Evolutionary conservation across 2,329 filamentous ascomycete species (phyloP).

Genomic region (Arachnomyces sp.): DNA sequence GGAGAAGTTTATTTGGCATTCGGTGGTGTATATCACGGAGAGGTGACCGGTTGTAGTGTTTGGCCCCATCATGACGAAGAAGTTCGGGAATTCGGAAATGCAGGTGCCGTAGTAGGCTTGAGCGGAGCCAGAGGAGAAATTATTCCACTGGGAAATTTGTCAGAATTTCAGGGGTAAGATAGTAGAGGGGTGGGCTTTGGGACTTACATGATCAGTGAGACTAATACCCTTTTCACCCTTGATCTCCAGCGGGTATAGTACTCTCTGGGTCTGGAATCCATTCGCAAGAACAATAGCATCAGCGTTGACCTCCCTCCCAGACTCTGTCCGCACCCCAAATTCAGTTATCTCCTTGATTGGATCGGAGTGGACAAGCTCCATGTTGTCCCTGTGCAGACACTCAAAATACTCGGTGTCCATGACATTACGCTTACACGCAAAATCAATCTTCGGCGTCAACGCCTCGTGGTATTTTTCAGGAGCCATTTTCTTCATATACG

Average conservation of each 20-base stretch:
- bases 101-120: slow-evolving; percentile 45
- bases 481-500: slow-evolving; percentile 37
- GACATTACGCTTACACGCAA: slow-evolving; percentile 43
- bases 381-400: slow-evolving; percentile 35
- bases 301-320: slow-evolving; percentile 31
- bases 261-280: slow-evolving; percentile 42
- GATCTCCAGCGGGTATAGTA: slow-evolving; percentile 42
- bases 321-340: slow-evolving; percentile 30
- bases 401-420: slow-evolving; percentile 41
- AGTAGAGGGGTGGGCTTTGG: slow-evolving; percentile 32
- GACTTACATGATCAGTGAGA: slow-evolving; percentile 23
- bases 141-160: slow-evolving; percentile 27
- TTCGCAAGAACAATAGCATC: slow-evolving; percentile 43
- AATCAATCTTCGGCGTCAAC: slow-evolving; percentile 36
- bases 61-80: slow-evolving; percentile 39
- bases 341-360: slow-evolving; percentile 32
- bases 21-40: slow-evolving; percentile 43
- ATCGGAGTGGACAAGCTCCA: slow-evolving; percentile 34
- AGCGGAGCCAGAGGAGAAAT: slow-evolving; percentile 25
- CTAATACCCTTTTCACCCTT: slow-evolving; percentile 31
- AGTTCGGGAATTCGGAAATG: slow-evolving; percentile 40
- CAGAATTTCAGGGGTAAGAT: not conserved
- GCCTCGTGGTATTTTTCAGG: slow-evolving; percentile 38
- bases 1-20: slow-evolving; percentile 45
- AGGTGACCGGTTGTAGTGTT: slow-evolving; percentile 43